Base-by-base conservation (phyloP, 176 grass and related monocot genomes). In the Cymbopogon citratus region DNA sequence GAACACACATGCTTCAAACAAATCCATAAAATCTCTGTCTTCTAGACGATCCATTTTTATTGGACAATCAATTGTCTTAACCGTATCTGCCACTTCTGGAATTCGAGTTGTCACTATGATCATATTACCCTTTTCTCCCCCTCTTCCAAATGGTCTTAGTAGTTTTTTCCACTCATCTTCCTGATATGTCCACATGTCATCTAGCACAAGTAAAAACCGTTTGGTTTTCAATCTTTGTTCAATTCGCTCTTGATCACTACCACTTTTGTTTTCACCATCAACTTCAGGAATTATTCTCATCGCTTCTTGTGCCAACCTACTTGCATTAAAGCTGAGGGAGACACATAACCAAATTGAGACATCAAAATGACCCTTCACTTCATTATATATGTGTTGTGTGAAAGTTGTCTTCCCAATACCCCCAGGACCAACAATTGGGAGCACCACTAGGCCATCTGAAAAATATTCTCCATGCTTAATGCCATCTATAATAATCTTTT, bases 131-230 rank as follows among this genome's bases (percentile, higher is more conserved):
- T 70, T 76, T 44, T 1, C 1, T 34, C 13, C 49, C 2, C 40
- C 29, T 14, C 9, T 52, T 15, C 1, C 40, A 11, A 85, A 71
- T 33, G 77, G 82, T 7, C 7, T 3, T 4, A 84, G 0, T 0
- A 89, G 8, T 25, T 11, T 81, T 15, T 35, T 14, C 82, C 87
- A 89, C 19, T 56, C 77, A 7, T 66, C 41, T 8, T 74, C 62
- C 0, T 27, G 21, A 10, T 3, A 80, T 41, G 0, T 4, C 87
- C 87, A 89, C 0, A 89, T 25, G 54, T 89, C 87, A 85, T 85
- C 82, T 14, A 89, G 31, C 0, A 89, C 71, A 52, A 85, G 33
- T 16, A 89, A 41, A 13, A 85, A 63, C 2, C 10, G 0, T 19
- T 85, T 44, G 3, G 9, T 12, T 18, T 69, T 69, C 44, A 81